These are phyloP conservation scores for Fusarium proliferatum DNA, from an alignment of 2,329 filamentous ascomycete species.

Conservation along the genomic window DNA sequence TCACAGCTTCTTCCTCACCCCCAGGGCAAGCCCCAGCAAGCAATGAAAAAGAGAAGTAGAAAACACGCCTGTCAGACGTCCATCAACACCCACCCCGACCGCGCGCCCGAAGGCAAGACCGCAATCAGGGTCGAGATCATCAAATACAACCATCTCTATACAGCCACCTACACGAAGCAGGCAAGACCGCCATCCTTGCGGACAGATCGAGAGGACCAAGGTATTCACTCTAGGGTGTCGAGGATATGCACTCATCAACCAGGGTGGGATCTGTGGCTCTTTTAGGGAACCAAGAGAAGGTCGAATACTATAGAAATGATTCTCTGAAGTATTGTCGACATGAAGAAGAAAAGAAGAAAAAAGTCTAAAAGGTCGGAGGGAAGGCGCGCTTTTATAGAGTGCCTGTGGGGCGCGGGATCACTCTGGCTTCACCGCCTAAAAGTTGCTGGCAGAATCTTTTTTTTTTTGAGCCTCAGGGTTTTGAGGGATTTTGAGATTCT, in stretches of 20 bases:
- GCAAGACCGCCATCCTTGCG: slow-evolving; percentile 66
- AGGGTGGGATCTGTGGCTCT: slow-evolving; percentile 88
- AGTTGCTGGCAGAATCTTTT: slow-evolving; percentile 44
- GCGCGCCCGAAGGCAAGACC: slow-evolving; percentile 81
- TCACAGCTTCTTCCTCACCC: slow-evolving; percentile 61
- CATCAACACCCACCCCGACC: slow-evolving; percentile 83
- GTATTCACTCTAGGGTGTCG: slow-evolving; percentile 63
- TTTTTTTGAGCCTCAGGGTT: slow-evolving; percentile 6
- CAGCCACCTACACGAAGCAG: slow-evolving; percentile 56
- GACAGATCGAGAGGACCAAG: slow-evolving; percentile 44
- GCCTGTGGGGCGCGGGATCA: slow-evolving; percentile 34
- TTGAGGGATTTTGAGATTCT: not conserved
- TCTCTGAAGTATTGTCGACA: slow-evolving; percentile 77
- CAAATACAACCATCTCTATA: slow-evolving; percentile 82
- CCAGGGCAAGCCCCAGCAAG: slow-evolving; percentile 59
- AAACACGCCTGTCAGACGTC: slow-evolving; percentile 85
- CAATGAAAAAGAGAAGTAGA: slow-evolving; percentile 67
- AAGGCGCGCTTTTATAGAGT: slow-evolving; percentile 27
- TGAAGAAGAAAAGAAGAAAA: slow-evolving; percentile 65
- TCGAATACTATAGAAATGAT: slow-evolving; percentile 99
- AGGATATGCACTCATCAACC: slow-evolving; percentile 71
- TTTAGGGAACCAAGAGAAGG: slow-evolving; percentile 91
- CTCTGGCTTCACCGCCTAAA: slow-evolving; percentile 50
- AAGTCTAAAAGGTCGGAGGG: slow-evolving; percentile 42
- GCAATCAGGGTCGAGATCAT: slow-evolving; percentile 88